Evolutionary conservation across 352 stramenopile genomes (phyloP).

Genomic region (Globisporangium yorkense): DNA sequence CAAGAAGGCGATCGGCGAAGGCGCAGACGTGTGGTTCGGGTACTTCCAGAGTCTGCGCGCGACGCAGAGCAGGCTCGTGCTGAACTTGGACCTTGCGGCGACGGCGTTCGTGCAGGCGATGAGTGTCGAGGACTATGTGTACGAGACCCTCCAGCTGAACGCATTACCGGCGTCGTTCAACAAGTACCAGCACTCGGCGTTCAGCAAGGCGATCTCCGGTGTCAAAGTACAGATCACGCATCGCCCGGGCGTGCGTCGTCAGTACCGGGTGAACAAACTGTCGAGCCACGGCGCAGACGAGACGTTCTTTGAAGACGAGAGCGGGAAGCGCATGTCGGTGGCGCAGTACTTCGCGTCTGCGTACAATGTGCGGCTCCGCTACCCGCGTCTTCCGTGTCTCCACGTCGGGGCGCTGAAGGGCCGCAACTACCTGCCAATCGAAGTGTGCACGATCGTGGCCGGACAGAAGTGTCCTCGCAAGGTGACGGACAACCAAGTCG

Average conservation of each 20-base stretch:
- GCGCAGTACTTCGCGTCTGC: slow-evolving; percentile 50
- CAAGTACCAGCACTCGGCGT: slow-evolving; percentile 36
- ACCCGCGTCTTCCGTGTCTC: slow-evolving; percentile 71
- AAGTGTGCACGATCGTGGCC: slow-evolving; percentile 66
- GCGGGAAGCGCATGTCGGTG: slow-evolving; percentile 38
- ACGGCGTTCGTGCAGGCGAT: slow-evolving; percentile 68
- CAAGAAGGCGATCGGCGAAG: slow-evolving; percentile 51
- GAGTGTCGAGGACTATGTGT: slow-evolving; percentile 44
- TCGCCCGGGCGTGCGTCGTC: slow-evolving; percentile 42
- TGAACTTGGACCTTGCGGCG: slow-evolving; percentile 68
- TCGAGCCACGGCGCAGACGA: slow-evolving; percentile 32
- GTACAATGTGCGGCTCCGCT: slow-evolving; percentile 52
- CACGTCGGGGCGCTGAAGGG: slow-evolving; percentile 71
- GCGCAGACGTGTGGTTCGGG: slow-evolving; percentile 58
- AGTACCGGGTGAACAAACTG: slow-evolving; percentile 64
- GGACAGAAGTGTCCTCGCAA: slow-evolving; percentile 78
- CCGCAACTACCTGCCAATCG: slow-evolving; percentile 78
- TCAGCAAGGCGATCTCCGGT: slow-evolving; percentile 52
- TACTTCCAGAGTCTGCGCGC: slow-evolving; percentile 71
- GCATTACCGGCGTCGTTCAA: slow-evolving; percentile 25
- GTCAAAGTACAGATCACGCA: slow-evolving; percentile 68
- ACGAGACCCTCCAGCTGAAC: slow-evolving; percentile 21
- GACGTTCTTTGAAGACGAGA: slow-evolving; percentile 59
- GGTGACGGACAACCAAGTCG: slow-evolving; percentile 68
- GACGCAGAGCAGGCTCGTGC: slow-evolving; percentile 55